Base-by-base conservation (phyloP, 371 early-diverging fungal genomes). In the Rhizopus microsporus region DNA sequence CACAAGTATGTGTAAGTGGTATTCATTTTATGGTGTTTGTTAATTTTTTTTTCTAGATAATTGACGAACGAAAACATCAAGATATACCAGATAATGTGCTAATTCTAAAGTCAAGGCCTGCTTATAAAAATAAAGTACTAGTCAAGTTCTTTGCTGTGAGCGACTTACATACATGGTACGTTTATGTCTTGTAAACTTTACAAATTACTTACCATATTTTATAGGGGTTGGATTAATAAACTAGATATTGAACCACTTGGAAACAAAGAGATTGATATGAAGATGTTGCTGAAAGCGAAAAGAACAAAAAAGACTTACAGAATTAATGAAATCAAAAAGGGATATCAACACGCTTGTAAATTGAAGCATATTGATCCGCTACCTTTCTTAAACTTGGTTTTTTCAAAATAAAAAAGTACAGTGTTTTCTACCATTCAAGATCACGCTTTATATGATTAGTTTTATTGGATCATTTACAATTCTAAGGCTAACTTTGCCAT, bases 401-500 rank as follows among this genome's bases (percentile, higher is more conserved):
- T 46, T 46, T 29, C 9, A 46, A 46, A 46, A 15, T 46, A 29
- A 46, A 46, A 46, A 46, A 46, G 23, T 23, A 2, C 23, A 23
- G 2, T 23, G 23, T 23, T 23, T 23, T 23, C 23, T 23, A 23
- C 2, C 23, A 23, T 23, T 23, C 23, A 23, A 23, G 23, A 23
- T 23, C 2, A 23, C 23, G 23, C 23, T 23, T 23, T 23, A 2
- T 2, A 23, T 23, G 23, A 23, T 23, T 23, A 23, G 23, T 23
- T 23, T 23, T 23, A 23, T 23, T 23, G 23, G 23, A 15, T 17
- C 59, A 65, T 70, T 63, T 77, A 77, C 69, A 71, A 60, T 63
- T 78, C 76, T 17, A 78, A 51, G 42, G 79, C 72, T 51, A 74
- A 61, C 57, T 68, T 71, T 44, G 79, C 79, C 79, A 78, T 78